Base-by-base conservation (phyloP, 2,329 filamentous ascomycete genomes). In the Neospermospora avenae region DNA sequence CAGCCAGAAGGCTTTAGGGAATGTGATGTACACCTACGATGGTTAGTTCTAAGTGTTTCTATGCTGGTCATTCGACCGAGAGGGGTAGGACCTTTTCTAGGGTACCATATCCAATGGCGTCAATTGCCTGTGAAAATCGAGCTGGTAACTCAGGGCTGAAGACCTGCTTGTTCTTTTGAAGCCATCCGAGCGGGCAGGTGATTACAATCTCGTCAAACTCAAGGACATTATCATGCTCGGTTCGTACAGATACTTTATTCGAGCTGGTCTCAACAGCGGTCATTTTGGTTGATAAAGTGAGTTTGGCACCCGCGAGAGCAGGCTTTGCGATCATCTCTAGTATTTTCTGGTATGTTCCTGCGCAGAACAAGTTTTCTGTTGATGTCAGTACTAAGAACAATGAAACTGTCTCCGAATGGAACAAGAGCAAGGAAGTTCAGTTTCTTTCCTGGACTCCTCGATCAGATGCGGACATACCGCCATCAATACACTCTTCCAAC, bases 1-100 rank as follows among this genome's bases (percentile, higher is more conserved):
- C 3, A 65, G 75, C 86, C 87, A 89, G 71, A 87, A 89, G 0
- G 85, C 82, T 8, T 68, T 70, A 0, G 85, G 82, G 67, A 89
- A 89, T 3, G 79, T 84, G 18, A 84, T 74, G 65, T 72, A 74
- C 3, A 73, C 68, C 71, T 73, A 10, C 18, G 10, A 4, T 8
- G 14, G 41, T 55, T 24, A 60, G 31, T 37, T 3, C 13, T 16
- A 14, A 16, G 10, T 10, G 13, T 45, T 20, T 3, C 18, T 1
- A 34, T 10, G 28, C 28, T 31, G 6, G 28, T 31, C 4, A n/a
- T n/a, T n/a, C n/a, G n/a, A n/a, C n/a, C n/a, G n/a, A n/a, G n/a
- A n/a, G n/a, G 1, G 8, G 6, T 16, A 44, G 60, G 51, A 79
- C 79, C 70, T 84, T 84, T 69, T 84, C 81, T 3, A 84, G 59